phyloP scores from a whole-genome alignment of 345 rosid genomes.

The Anacardium occidentale region DNA sequence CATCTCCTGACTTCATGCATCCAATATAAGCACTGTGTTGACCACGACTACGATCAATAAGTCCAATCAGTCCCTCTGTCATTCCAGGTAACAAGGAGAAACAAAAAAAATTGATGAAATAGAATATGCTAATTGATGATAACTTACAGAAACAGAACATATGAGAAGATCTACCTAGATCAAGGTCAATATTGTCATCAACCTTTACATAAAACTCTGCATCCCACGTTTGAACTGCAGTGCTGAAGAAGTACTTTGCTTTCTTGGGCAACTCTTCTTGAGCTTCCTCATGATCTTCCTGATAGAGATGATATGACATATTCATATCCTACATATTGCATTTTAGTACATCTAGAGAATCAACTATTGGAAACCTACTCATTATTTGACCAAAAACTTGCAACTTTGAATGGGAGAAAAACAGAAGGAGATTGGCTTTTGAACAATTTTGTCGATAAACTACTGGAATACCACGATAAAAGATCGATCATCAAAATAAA shows the following conservation, averaged over 20 bases:
- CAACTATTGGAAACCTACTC: conserved; percentile 3
- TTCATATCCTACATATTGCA: conserved; percentile 16
- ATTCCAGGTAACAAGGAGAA: conserved; percentile 20
- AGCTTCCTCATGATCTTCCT: conserved; percentile 97
- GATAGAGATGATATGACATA: conserved; percentile 21
- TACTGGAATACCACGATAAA: neutral
- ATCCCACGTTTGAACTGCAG: conserved; percentile 92
- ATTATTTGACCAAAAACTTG: neutral
- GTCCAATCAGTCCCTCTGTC: conserved; percentile 75
- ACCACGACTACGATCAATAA: conserved; percentile 65
- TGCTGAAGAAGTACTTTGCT: conserved; percentile 77
- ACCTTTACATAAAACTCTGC: conserved; percentile 90
- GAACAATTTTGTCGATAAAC: neutral
- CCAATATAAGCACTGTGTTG: conserved; percentile 83
- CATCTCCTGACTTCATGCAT: conserved; percentile 98
- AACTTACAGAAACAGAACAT: conserved; percentile 14
- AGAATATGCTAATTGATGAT: conserved; percentile 9
- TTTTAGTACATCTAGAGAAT: conserved; percentile 8
- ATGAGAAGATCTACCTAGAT: conserved; percentile 61
- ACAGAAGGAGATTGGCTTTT: conserved; percentile 7
- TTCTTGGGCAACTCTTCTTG: conserved; percentile 89
- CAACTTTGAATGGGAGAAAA: neutral
- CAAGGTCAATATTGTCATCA: conserved; percentile 74
- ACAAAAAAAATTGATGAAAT: conserved; percentile 2
- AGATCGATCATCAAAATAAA: conserved; percentile 6